Conservation (phyloP, 495 filamentous ascomycete genomes). For the Trichoderma asperelloides region DNA sequence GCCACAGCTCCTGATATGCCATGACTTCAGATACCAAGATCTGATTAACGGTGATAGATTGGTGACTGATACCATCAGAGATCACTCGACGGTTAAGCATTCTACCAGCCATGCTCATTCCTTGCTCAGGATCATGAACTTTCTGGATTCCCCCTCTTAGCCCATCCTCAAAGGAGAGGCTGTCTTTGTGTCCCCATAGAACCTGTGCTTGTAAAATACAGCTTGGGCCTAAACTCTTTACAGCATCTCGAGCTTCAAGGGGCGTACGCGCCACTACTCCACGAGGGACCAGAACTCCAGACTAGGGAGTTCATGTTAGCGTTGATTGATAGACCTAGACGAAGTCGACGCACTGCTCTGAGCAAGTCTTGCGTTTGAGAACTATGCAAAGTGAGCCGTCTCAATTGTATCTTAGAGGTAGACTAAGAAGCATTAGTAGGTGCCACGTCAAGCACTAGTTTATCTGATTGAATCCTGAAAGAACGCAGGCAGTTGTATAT, state of each 20-base stretch:
- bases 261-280: neutral
- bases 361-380: conserved; percentile 1
- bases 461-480: neutral
- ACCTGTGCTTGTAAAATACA: neutral
- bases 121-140: neutral
- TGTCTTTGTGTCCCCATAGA: neutral
- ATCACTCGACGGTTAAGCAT: neutral
- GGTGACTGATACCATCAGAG: neutral
- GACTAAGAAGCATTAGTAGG: neutral
- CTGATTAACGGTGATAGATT: conserved; percentile 8
- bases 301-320: neutral
- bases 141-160: neutral
- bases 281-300: neutral
- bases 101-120: neutral
- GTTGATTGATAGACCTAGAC: neutral
- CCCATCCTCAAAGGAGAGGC: neutral
- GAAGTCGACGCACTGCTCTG: neutral
- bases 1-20: conserved; percentile 23
- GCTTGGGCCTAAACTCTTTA: neutral
- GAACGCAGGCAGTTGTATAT: neutral
- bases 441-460: neutral
- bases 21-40: conserved; percentile 28
- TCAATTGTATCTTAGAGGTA: neutral
- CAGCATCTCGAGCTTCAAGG: neutral
- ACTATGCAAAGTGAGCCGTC: neutral